Conservation (phyloP, 148 eudicot species). For the Rhododendron vialii region DNA sequence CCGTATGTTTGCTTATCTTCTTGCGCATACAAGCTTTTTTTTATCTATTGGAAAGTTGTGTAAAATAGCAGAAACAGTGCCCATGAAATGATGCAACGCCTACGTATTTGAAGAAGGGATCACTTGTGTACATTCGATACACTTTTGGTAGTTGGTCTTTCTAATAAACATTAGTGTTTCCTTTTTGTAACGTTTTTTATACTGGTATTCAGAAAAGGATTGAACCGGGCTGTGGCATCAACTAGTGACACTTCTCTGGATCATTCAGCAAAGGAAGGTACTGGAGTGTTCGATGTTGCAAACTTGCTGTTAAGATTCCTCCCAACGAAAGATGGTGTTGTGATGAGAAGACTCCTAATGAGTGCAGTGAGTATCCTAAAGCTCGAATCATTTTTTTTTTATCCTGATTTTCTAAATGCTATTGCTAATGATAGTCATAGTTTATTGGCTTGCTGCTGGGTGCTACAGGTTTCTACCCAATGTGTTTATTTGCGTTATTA, state of each 20-base stretch:
- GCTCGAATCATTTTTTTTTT: not conserved
- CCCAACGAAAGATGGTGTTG: conserved; percentile 72
- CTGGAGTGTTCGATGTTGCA: conserved; percentile 41
- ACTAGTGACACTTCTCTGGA: conserved; percentile 20
- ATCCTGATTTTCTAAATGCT: not conserved
- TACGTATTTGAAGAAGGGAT: not conserved
- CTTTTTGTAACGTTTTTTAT: not conserved
- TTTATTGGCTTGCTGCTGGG: not conserved
- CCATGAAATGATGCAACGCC: not conserved
- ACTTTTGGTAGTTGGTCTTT: not conserved
- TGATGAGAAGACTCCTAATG: conserved; percentile 78
- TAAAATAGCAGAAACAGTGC: not conserved
- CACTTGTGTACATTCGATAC: not conserved
- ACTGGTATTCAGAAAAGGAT: conserved; percentile 47
- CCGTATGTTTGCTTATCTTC: not conserved
- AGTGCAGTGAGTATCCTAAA: conserved; percentile 65
- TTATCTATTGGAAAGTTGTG: not conserved
- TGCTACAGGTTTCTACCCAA: not conserved
- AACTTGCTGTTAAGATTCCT: conserved; percentile 62
- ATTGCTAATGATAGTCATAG: not conserved
- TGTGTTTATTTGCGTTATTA: not conserved
- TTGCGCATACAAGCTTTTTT: not conserved
- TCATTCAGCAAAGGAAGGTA: conserved; percentile 28
- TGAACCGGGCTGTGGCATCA: conserved; percentile 33
- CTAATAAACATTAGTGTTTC: not conserved